Base-by-base conservation (phyloP, 1,284 basidiomycete genomes). In the Anthracocystis setariae region DNA sequence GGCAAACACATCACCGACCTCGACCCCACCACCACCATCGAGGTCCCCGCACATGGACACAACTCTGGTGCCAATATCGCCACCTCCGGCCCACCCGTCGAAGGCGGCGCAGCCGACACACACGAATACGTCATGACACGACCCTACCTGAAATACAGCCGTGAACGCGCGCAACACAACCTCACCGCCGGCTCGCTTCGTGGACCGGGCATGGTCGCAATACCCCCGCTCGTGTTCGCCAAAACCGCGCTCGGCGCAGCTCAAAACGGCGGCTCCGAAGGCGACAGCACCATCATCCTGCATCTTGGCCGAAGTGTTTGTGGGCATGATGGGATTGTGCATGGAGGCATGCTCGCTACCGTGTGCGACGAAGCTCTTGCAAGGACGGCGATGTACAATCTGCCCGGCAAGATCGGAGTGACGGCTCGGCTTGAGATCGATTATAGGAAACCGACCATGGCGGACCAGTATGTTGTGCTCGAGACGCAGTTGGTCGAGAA, bases 271-370 rank as follows among this genome's bases (percentile, higher is more conserved):
- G 81, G 81, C 29, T 21, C 40, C 7, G 75, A 75, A 42, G 81
- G 81, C n/a, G 81, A 82, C 50, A 50, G 67, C 12, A 61, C 64
- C 24, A 73, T 89, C 13, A 84, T 96, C 61, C 64, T 93, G 1
- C 94, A 97, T 80, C 86, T 96, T 8, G 94, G 95, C 1, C 85
- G 91, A 35, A 90, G 89, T 5, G 78, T 98, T 48, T 97, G 94
- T 79, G 92, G 84, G 0, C 93, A 95, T 76, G 93, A 95, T 83
- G 94, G 94, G 0, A 92, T 98, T 69, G 85, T 97, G 2, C 95
- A 98, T 81, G 95, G 95, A 0, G 95, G 95, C 1, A 82, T 98
- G 63, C 85, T 97, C 23, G 92, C 93, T 25, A 97, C 93, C 0
- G 84, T 98, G 4, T 84, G 95, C 58, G 94, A 98, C 77, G 94